phyloP scores from a whole-genome alignment of 1,139 yeast species.

The Diutina mesorugosa region DNA sequence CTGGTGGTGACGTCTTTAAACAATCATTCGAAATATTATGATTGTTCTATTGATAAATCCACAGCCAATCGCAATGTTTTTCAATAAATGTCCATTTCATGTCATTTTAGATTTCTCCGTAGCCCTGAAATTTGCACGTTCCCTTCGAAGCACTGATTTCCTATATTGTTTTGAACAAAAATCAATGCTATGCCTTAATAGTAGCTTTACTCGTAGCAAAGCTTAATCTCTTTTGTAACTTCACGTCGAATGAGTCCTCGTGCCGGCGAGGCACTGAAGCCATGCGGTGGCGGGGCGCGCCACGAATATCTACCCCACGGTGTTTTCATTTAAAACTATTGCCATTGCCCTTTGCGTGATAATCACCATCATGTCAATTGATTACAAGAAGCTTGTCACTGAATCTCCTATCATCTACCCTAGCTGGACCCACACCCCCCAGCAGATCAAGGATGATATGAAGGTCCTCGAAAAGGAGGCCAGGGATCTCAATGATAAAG shows the following conservation, averaged over 20 bases:
- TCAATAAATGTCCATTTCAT: background rate
- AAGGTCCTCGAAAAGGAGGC: conserved; percentile 32
- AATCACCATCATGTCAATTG: background rate
- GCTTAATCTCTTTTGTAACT: background rate
- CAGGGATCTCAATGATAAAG: conserved; percentile 34
- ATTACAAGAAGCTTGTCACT: background rate
- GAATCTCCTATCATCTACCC: conserved; percentile 15
- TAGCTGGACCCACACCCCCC: conserved; percentile 48
- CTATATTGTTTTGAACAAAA: too few relatives aligned
- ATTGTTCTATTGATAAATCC: too few relatives aligned
- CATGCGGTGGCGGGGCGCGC: background rate
- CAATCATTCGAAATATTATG: too few relatives aligned
- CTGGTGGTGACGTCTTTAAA: background rate
- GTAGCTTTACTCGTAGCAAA: background rate
- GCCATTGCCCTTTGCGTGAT: background rate
- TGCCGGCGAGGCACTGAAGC: background rate
- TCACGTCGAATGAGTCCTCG: background rate
- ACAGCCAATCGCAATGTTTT: too few relatives aligned
- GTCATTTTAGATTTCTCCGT: too few relatives aligned
- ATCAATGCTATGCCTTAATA: background rate
- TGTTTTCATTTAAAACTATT: background rate
- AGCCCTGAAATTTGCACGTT: background rate
- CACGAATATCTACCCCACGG: background rate
- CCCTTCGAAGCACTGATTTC: too few relatives aligned
- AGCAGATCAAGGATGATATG: conserved; percentile 29